Base-by-base conservation (phyloP, 257 asterid species). In the Lantana camara region DNA sequence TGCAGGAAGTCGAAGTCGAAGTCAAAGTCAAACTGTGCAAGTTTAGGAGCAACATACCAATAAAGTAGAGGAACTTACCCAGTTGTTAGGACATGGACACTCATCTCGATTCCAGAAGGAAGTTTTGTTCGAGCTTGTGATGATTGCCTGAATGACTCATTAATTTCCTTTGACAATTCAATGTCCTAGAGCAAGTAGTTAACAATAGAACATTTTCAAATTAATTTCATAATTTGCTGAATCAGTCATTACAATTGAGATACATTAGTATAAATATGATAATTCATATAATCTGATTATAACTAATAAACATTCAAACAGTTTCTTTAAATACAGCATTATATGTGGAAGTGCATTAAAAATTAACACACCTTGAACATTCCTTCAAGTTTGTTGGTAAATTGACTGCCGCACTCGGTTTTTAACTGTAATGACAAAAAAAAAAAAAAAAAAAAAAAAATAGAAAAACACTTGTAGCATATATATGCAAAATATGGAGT, bases 81-180 rank as follows among this genome's bases (percentile, higher is more conserved):
- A 60, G 96, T 94, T 60, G 96, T 94, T 75, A 94, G 70, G 71
- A 94, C 99, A 50, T 94, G 99, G 67, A 94, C 99, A 48, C 99
- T 94, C 99, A 94, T 74, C 90, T 94, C 99, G n/a, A 94, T 94
- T 59, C 98, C 98, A 15, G 95, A 88, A 42, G 98, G 99, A 49
- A 94, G 99, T 68, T 94, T 94, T 3, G 91, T 88, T 66, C 99
- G 84, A 60, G 98, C 98, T 83, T 94, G 98, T 67, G 99, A 89
- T 64, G 99, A 94, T 73, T 94, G 99, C 88, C 80, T 94, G 88
- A 94, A 94, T 23, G 98, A 94, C 64, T 94, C 99, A 69, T 94
- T 94, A 49, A 94, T 90, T 83, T 94, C 98, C 76, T 88, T 94
- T 29, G 99, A 90, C 68, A 94, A 66, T 71, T 94, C 98, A 66